Evolutionary conservation across 176 grass and related monocot species (phyloP), one percentile per base, ranked within the genome.

Genomic region (Carex scoparia): DNA sequence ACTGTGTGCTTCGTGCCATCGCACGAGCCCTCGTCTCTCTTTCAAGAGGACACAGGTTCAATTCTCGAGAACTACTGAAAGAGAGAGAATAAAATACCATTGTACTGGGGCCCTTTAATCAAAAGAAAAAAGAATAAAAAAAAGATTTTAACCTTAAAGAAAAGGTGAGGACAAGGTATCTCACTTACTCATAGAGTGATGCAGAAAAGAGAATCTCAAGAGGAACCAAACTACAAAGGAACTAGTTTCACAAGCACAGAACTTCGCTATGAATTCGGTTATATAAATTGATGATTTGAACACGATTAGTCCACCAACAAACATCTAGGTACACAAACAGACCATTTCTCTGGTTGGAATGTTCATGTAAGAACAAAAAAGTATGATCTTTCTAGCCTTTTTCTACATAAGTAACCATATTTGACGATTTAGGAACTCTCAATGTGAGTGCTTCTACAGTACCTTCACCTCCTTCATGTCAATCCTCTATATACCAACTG

Each of bases 191-290:
- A 28, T 81, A 28, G 53, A 61, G 42, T 42, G 30, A 72, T 11
- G 76, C 53, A 58, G 55, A 79, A 59, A 79, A 59, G 51, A 61
- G 28, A 82, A 82, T 65, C 59, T 79, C 13, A 79, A 58, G 5
- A 49, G 59, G 37, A 81, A 49, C 9, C 40, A 65, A 81, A 65
- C n/a, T 44, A 61, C 23, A 28, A 10, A 16, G 71, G 28, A 75
- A 75, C 78, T 37, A 80, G 42, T 81, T 81, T 62, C 78, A 61
- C 33, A 32, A 81, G 54, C 9, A 37, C 57, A 19, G 28, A 81
- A 61, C 32, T 82, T 59, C 2, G 18, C 19, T 48, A 82, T 46
- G 23, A 35, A 14, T 46, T 82, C 42, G 11, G 11, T 78, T 62
- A 48, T 44, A 65, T 81, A 81, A 9, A 81, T 81, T 60, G 57